Base-by-base conservation (phyloP, 176 grass and related monocot genomes). In the Triticum aestivum region DNA sequence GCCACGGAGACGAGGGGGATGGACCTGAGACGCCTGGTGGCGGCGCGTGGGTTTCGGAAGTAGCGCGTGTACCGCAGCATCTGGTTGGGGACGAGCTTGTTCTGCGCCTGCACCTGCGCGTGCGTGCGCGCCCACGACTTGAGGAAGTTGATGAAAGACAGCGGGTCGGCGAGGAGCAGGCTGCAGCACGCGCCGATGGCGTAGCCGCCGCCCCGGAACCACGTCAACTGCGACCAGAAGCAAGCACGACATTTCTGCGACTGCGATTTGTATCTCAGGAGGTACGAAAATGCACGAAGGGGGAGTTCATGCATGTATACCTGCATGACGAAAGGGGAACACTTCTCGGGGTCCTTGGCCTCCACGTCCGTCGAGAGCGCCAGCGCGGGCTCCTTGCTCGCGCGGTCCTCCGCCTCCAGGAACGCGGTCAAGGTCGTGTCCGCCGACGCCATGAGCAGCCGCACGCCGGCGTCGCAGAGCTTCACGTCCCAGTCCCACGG, bases 401-500 rank as follows among this genome's bases (percentile, higher is more conserved):
- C 65, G n/a, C 75, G 66, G 26, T 91, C 93, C 62, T 77, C 35
- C 1, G 52, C 73, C 44, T 61, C 90, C 52, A 98, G 13, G 85
- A 95, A 89, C 65, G 85, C 88, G 3, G 77, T 20, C 90, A 98
- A 63, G 58, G 59, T 21, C 76, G 59, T 69, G 75, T 94, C 88
- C 61, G 34, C 82, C 61, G 96, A 79, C 24, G 96, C 92, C 70
- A 85, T 92, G 66, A 98, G 84, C 84, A 98, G 61, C 61, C 92
- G 68, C 39, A 96, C 80, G 24, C 93, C 92, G 17, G 88, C 78
- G 58, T 96, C 93, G 18, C 70, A 96, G 54, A 91, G 83, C 90
- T 88, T 98, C 51, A 98, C 83, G 81, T 92, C 93, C 96, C 96
- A 98, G 75, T 92, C 93, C 96, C 96, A 98, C 58, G 15, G 6